Evolutionary conservation across 108 stramenopile genomes (phyloP).

Genomic region (Fistulifera pelliculosa): DNA sequence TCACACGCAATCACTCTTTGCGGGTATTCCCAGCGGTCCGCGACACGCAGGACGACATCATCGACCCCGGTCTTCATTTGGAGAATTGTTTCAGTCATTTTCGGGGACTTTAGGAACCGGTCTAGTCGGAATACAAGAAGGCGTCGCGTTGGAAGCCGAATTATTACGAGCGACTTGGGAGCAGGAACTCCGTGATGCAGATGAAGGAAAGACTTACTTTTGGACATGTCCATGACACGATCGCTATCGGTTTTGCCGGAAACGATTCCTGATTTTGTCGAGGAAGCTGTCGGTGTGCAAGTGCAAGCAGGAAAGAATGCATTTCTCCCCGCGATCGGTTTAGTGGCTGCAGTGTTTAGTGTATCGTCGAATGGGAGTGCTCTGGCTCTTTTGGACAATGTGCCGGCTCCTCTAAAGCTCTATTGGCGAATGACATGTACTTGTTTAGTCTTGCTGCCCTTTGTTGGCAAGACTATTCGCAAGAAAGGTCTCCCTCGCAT

Average conservation of each 20-base stretch:
- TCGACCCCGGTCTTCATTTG: slow-evolving; percentile 1
- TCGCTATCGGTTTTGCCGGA: slow-evolving; percentile 27
- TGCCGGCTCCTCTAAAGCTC: slow-evolving; percentile 28
- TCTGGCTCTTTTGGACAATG: slow-evolving; percentile 30
- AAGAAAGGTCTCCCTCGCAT: slow-evolving; percentile 23
- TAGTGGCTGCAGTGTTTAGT: slow-evolving; percentile 35
- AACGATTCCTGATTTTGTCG: slow-evolving; percentile 13
- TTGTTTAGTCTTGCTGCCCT: slow-evolving; percentile 10
- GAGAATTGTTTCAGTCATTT: slow-evolving; percentile 1
- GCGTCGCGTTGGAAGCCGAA: slow-evolving; percentile 4
- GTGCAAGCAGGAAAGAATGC: not conserved
- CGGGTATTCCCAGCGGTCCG: not conserved
- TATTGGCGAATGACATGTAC: slow-evolving; percentile 40
- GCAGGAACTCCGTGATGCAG: slow-evolving; percentile 11
- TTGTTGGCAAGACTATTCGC: slow-evolving; percentile 7
- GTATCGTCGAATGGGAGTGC: slow-evolving; percentile 36
- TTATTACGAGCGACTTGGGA: slow-evolving; percentile 6
- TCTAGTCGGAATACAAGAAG: slow-evolving; percentile 12
- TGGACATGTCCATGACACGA: slow-evolving; percentile 22
- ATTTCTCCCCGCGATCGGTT: slow-evolving; percentile 4
- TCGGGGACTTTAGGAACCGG: slow-evolving; percentile 3
- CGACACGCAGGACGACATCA: slow-evolving; percentile 2
- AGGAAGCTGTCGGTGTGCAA: slow-evolving; percentile 9
- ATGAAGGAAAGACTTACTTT: slow-evolving; percentile 15
- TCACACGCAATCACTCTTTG: slow-evolving; percentile 2